Percentiles rank a stretch among this genome's conserved stretches.
These are phyloP conservation scores for Paralagenidium karlingii DNA, from an alignment of 352 stramenopile genomes.

Conservation along the genomic window DNA sequence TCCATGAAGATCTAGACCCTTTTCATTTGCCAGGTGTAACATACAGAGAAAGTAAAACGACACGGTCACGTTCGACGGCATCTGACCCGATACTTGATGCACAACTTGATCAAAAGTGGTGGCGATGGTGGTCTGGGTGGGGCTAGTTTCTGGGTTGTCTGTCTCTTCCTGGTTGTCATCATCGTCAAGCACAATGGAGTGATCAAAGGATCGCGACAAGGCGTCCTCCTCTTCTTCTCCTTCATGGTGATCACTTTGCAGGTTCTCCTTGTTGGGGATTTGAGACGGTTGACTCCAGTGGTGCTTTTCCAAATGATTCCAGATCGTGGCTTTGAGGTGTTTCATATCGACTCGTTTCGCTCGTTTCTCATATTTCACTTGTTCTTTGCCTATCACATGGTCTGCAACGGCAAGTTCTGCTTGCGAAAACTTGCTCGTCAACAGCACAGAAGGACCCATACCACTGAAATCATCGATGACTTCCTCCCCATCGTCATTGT, in stretches of 20 bases:
- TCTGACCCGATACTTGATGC: too few relatives aligned
- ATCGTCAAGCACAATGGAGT: too few relatives aligned
- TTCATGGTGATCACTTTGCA: too few relatives aligned
- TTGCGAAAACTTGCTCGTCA: conserved; percentile 22
- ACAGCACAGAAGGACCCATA: conserved; percentile 3
- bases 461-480: conserved; percentile 1
- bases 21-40: conserved; percentile 98
- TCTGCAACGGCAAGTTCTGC: conserved; percentile 72
- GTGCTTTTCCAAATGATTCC: conserved; percentile 64
- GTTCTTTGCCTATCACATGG: conserved; percentile 91
- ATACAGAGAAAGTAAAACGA: conserved; percentile 99
- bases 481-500: conserved; percentile 16
- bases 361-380: conserved; percentile 87
- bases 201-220: too few relatives aligned
- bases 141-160: too few relatives aligned
- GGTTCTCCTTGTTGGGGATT: too few relatives aligned
- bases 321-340: conserved; percentile 93
- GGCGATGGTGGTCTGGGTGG: too few relatives aligned
- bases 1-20: conserved; percentile 83
- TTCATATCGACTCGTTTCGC: conserved; percentile 97
- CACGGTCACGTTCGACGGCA: conserved; percentile 90
- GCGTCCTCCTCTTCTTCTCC: too few relatives aligned
- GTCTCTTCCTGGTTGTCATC: too few relatives aligned
- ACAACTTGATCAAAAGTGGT: too few relatives aligned
- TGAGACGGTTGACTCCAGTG: too few relatives aligned